Conservation (phyloP, 1,284 basidiomycete genomes). For the Ganoderma leucocontextum region DNA sequence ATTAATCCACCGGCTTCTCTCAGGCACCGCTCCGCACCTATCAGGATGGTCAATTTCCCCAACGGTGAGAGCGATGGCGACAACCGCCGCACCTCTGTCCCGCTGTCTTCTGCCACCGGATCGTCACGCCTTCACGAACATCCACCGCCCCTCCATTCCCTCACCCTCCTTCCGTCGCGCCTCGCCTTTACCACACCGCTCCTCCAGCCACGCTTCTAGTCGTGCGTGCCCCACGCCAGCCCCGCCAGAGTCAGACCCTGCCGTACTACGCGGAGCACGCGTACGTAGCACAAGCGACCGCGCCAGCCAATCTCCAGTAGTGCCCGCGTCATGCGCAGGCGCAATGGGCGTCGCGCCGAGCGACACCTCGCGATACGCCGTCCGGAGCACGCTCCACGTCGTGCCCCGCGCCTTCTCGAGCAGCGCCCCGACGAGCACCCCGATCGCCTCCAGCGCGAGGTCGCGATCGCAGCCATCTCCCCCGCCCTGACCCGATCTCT, state of each 20-base stretch:
- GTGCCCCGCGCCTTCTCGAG: constrained; percentile 58
- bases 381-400: constrained; percentile 67
- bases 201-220: constrained; percentile 61
- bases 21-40: not conserved
- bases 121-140: constrained; percentile 46
- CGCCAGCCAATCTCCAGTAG: constrained; percentile 60
- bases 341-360: constrained; percentile 35
- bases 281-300: constrained; percentile 52
- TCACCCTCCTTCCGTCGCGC: constrained; percentile 57
- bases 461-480: constrained; percentile 20
- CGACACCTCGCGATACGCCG: constrained; percentile 68
- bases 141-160: constrained; percentile 63
- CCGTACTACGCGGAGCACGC: not conserved
- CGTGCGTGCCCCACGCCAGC: constrained; percentile 3
- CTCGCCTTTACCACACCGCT: constrained; percentile 52
- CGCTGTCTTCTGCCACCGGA: not conserved
- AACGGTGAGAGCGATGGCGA: not conserved
- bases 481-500: not conserved
- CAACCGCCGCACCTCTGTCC: not conserved
- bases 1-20: not conserved
- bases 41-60: not conserved
- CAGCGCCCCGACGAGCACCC: constrained; percentile 53
- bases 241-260: constrained; percentile 2
- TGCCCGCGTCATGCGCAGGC: constrained; percentile 44
- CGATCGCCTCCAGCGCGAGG: constrained; percentile 53